Base-by-base conservation (phyloP, 768 basidiomycete species). In the Pisolithus albus region DNA sequence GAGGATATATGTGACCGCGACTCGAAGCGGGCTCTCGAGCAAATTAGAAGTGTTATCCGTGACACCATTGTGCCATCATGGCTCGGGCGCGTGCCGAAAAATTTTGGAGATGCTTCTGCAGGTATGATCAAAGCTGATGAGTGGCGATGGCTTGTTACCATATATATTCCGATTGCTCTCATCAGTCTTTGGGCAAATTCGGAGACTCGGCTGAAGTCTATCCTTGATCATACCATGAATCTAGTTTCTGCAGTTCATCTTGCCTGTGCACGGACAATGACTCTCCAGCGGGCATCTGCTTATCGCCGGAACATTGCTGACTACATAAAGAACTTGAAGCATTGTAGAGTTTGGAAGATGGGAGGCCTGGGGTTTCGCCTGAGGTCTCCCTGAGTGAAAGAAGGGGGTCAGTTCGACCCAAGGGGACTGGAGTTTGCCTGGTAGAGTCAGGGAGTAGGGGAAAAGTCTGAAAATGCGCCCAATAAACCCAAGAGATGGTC, bases 211-310 rank as follows among this genome's bases (percentile, higher is more conserved):
- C 16, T 1, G 3, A 11, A 34, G 5, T 15, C 44, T 8, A 9
- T 60, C 34, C 57, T 71, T 0, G 55, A 66, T 26, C 59, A 71
- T 32, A 62, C 57, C 2, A 69, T 71, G 62, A 53, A 64, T 10
- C 46, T 70, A 2, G 34, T 71, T 8, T 49, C 49, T 10, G 65
- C 64, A 0, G 53, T 64, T 1, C 40, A 43, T 3, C 4, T 70
- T 18, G 56, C 60, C 9, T 64, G 61, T 26, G 30, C 44, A 3
- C 49, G 23, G 7, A 54, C 56, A 0, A 59, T 59, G 46, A 64
- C 50, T 13, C 4, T 7, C n/a, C 49, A 42, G 0, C 55, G 49
- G 0, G 52, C 52, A 0, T 16, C 2, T 0, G 46, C 49, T 0
- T 70, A 64, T 51, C 49, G 47, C 10, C 4, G 16, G 0, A 51